Percentiles rank a stretch among this genome's conserved stretches.
These are phyloP conservation scores for Schizopora paradoxa DNA, from an alignment of 1,284 basidiomycete genomes.

Conservation along the genomic window DNA sequence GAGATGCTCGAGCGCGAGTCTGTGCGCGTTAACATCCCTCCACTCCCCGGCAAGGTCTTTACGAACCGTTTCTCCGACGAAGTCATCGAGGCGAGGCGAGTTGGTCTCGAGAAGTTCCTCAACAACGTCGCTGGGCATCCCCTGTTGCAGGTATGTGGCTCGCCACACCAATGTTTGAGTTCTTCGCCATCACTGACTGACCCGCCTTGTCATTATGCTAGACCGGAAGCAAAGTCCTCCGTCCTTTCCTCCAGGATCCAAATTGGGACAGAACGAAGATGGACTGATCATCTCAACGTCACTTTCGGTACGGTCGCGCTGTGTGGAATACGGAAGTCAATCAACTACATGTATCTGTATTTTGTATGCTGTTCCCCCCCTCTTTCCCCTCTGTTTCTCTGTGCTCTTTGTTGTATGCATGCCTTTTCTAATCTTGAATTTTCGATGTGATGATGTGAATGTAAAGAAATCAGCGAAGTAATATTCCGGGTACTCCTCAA, in stretches of 20 bases:
- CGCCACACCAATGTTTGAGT: not conserved
- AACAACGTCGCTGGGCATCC: constrained; percentile 97
- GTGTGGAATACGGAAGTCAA: not conserved
- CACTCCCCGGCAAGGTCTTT: constrained; percentile 94
- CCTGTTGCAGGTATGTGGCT: constrained; percentile 70
- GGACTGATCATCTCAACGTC: constrained; percentile 50
- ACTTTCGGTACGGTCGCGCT: too few relatives aligned
- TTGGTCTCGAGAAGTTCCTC: constrained; percentile 93
- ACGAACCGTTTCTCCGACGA: constrained; percentile 97
- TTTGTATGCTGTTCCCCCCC: not conserved
- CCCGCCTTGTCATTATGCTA: constrained; percentile 26
- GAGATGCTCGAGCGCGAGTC: constrained; percentile 97
- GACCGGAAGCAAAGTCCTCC: constrained; percentile 97
- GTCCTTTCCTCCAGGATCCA: constrained; percentile 93
- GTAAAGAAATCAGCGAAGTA: not conserved
- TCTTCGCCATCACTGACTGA: not conserved
- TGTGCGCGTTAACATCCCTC: constrained; percentile 95
- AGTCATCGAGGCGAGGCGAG: constrained; percentile 88
- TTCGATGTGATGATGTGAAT: constrained; percentile 1
- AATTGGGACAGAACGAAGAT: constrained; percentile 78
- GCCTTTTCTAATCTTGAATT: constrained; percentile 11
- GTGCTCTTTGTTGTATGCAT: not conserved
- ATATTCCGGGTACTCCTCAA: not conserved
- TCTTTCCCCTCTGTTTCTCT: not conserved
- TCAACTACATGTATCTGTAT: not conserved